Evolutionary conservation across 169 alveolate species (phyloP), one percentile per base, ranked within the genome.

Genomic region (Toxoplasma gondii): DNA sequence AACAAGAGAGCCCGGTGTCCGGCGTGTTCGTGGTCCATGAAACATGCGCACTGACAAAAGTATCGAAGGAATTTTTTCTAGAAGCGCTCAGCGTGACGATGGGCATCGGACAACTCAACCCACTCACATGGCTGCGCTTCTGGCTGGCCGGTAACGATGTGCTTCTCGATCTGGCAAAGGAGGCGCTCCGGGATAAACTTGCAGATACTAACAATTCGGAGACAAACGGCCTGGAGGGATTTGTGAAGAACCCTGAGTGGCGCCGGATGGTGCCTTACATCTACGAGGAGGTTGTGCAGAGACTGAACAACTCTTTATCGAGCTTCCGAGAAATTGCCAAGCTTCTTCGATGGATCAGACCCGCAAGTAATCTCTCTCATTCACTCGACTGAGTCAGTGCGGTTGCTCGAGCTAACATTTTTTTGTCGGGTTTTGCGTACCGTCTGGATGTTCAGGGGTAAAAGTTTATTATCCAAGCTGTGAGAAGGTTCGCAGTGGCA

Each of bases 71-170:
- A 4, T 82, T 10, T 9, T 82, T 82, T n/a, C 41, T 43, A 0
- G 69, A 82, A 36, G 90, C 90, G 24, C 67, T 82, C 58, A 44
- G 39, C 39, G 29, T 82, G 70, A 43, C 90, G 58, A 36, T 82
- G 38, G 90, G 90, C 34, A 39, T 82, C 31, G 54, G 67, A 1
- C 24, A 39, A 41, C 41, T 41, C 17, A 44, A 29, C 38, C 90
- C 67, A n/a, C 67, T 39, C 67, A 24, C 38, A 0, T 82, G 90
- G 90, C 54, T 82, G n/a, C 90, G 90, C 54, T 82, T 82, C 67
- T 82, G 90, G 90, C 34, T 43, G 41, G 34, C 41, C 69, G 41
- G 67, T 27, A 39, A 82, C 67, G 49, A 29, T 49, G 90, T 82
- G 24, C 43, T 45, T 7, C 29, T 82, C 90, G 36, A 24, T 12